Evolutionary conservation across 1,284 basidiomycete species (phyloP).

Genomic region (Fomitopsis betulina): DNA sequence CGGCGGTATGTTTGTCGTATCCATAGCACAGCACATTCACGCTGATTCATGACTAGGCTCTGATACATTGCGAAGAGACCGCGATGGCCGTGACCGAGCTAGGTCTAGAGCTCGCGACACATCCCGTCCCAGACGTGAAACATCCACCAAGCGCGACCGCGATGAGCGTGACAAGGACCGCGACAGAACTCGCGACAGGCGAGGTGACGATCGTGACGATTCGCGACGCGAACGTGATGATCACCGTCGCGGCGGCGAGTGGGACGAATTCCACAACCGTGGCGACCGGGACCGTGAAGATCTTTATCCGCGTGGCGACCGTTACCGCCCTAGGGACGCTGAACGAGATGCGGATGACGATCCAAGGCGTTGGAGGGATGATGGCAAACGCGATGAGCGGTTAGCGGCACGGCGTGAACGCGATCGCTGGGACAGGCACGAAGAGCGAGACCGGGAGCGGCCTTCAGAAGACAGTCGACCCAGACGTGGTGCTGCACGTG

Average conservation of each 20-base stretch:
- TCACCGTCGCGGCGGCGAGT: conserved; percentile 21
- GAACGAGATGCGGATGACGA: conserved; percentile 56
- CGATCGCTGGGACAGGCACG: conserved; percentile 30
- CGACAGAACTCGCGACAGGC: conserved; percentile 19
- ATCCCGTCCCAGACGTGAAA: too few species aligned
- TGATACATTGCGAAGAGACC: conserved; percentile 50
- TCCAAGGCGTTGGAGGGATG: conserved; percentile 68
- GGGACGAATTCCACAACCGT: conserved; percentile 31
- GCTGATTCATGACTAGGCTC: conserved; percentile 27
- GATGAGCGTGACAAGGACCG: conserved; percentile 25
- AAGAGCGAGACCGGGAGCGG: conserved; percentile 46
- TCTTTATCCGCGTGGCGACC: conserved; percentile 16
- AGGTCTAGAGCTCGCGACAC: conserved; percentile 43
- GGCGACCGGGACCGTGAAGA: conserved; percentile 38
- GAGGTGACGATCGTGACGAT: conserved; percentile 26
- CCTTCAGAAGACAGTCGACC: conserved; percentile 60
- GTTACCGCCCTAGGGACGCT: conserved; percentile 26
- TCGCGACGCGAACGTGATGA: conserved; percentile 28
- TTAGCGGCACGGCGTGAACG: conserved; percentile 51
- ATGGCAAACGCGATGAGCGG: conserved; percentile 73
- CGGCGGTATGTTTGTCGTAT: conserved; percentile 44
- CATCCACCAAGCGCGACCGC: conserved; percentile 18
- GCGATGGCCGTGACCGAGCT: conserved; percentile 51
- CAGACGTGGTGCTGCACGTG: conserved; percentile 55
- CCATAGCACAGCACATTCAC: background rate